Conservation (phyloP, 164 flowering plant genomes). For the Piper longum region DNA sequence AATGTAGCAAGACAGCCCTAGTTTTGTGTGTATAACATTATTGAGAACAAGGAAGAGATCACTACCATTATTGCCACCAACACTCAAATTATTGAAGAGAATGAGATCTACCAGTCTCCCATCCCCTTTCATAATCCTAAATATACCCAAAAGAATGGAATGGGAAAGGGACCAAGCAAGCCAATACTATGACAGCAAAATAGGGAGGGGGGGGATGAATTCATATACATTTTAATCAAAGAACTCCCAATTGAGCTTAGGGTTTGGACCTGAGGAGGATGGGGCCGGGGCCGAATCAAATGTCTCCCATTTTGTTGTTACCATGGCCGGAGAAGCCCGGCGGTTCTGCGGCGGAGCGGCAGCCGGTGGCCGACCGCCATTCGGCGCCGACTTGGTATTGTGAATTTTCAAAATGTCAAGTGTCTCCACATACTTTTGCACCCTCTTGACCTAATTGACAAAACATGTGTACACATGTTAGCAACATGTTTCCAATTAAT, state of each 20-base stretch:
- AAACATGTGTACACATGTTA: neutral
- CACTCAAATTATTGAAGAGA: slow-evolving; percentile 15
- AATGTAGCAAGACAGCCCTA: neutral
- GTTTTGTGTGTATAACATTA: slow-evolving; percentile 1
- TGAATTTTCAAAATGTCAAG: slow-evolving; percentile 50
- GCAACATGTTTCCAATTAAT: neutral
- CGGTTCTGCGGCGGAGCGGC: slow-evolving; percentile 9
- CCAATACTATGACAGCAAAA: slow-evolving; percentile 3
- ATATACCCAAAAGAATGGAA: slow-evolving; percentile 21
- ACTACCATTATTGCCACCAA: slow-evolving; percentile 3
- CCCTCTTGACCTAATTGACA: slow-evolving; percentile 49
- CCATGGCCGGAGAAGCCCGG: slow-evolving; percentile 33
- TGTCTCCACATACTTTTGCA: slow-evolving; percentile 77
- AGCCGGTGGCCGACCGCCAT: slow-evolving; percentile 11
- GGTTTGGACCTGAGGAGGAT: slow-evolving; percentile 5
- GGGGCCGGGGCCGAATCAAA: slow-evolving; percentile 15
- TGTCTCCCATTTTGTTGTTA: slow-evolving; percentile 81
- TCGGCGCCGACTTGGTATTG: slow-evolving; percentile 30
- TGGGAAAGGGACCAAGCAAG: slow-evolving; percentile 8
- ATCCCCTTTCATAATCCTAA: slow-evolving; percentile 9
- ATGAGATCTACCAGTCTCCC: neutral
- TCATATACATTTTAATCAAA: slow-evolving; percentile 16
- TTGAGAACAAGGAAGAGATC: neutral
- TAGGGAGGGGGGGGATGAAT: too few species aligned
- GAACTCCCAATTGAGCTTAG: slow-evolving; percentile 24